Evolutionary conservation across 2,329 filamentous ascomycete genomes (phyloP).

Genomic region (Botrytis byssoidea): DNA sequence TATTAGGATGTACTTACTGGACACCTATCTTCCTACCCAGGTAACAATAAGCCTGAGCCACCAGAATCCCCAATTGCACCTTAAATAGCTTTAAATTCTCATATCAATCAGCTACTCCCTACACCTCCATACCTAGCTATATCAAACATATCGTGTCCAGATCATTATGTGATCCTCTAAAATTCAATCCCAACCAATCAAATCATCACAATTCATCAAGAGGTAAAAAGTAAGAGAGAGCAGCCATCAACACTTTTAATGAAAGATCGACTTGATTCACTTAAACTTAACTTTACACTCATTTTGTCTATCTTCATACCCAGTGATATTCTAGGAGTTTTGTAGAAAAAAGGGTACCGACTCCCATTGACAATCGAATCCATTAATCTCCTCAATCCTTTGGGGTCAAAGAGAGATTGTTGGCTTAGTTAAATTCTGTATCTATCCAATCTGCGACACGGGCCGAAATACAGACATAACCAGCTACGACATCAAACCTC

Average conservation of each 20-base stretch:
- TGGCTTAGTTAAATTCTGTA: not conserved
- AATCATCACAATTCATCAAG: not conserved
- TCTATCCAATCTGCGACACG: slow-evolving; percentile 11
- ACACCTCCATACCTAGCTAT: not conserved
- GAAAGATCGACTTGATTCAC: slow-evolving; percentile 3
- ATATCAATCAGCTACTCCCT: not conserved
- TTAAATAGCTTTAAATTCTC: not conserved
- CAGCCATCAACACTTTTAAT: not conserved
- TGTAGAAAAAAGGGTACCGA: not conserved
- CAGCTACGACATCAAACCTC: not conserved
- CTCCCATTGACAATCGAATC: not conserved
- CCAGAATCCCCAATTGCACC: not conserved
- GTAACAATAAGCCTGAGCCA: no score
- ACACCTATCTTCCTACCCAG: not conserved
- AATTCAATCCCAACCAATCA: not conserved
- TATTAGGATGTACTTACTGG: not conserved
- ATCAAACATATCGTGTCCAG: not conserved
- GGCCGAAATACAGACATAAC: not conserved
- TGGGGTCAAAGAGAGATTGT: not conserved
- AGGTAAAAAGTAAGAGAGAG: not conserved
- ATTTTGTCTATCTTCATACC: slow-evolving; percentile 2
- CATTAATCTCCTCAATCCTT: not conserved
- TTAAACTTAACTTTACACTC: slow-evolving; percentile 6
- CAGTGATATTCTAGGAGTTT: not conserved
- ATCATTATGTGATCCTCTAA: not conserved